Conservation (phyloP, 371 early-diverging fungal species). For the Mortierella sp. region DNA sequence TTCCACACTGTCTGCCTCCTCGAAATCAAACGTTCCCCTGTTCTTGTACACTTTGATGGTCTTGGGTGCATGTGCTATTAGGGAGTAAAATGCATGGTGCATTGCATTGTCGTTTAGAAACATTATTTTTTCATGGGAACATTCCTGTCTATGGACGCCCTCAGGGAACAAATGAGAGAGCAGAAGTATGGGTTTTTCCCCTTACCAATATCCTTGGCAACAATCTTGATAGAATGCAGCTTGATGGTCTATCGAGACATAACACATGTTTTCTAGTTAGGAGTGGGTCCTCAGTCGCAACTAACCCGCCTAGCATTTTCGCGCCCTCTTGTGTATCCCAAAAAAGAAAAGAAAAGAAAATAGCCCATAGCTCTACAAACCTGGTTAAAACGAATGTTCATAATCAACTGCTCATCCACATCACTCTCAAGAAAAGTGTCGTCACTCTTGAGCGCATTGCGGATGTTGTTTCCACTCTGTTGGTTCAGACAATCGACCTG, state of each 20-base stretch:
- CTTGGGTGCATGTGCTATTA: conserved; percentile 82
- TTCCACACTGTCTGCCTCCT: conserved; percentile 80
- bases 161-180: neutral
- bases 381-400: conserved; percentile 90
- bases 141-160: too few species aligned
- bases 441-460: conserved; percentile 80
- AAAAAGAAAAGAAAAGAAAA: too few species aligned
- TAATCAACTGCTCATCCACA: conserved; percentile 93
- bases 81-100: conserved; percentile 2
- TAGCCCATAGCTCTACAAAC: conserved; percentile 4
- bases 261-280: too few species aligned
- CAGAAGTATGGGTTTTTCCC: neutral
- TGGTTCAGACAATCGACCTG: conserved; percentile 93
- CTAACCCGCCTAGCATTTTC: neutral
- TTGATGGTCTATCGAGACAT: conserved; percentile 68
- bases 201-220: conserved; percentile 65
- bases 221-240: conserved; percentile 87
- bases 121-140: too few species aligned
- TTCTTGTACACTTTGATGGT: conserved; percentile 89
- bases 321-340: conserved; percentile 39
- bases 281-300: neutral
- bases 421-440: conserved; percentile 83
- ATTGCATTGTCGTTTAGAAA: too few species aligned
- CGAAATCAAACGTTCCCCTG: conserved; percentile 83
- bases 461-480: conserved; percentile 74